Base-by-base conservation (phyloP, 2,329 filamentous ascomycete genomes). In the Penicillium concentricum region DNA sequence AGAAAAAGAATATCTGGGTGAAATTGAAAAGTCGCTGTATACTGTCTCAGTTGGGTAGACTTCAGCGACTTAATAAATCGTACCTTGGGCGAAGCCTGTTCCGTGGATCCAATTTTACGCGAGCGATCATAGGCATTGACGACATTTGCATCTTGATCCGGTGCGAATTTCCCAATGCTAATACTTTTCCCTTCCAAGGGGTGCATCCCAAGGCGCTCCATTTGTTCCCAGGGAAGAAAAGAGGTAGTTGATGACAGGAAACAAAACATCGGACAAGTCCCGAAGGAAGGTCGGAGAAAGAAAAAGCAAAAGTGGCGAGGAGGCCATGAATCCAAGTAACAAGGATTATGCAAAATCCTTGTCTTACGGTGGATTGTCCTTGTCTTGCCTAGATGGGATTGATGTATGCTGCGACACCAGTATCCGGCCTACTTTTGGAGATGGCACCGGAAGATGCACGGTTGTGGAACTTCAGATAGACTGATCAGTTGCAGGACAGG, bases 1-100 rank as follows among this genome's bases (percentile, higher is more conserved):
- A 58, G 37, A 58, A 58, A 22, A 58, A 56, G 37, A 58, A 58
- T 24, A 58, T 58, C 26, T 58, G 56, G 4, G 52, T 58, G 22
- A 58, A 56, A 51, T 56, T 58, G 37, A 58, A 58, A 15, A 58
- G 51, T 13, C 56, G 52, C 56, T 58, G 28, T 24, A 43, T 43
- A n/a, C 18, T 15, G 18, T 38, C 28, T 57, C 26, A 58, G 56
- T 26, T 28, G 16, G 8, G 30, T 26, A 44, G 2, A 12, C 15
- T 5, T 2, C 2, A 38, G 34, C 7, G 28, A 28, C 12, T 22
- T 5, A 20, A n/a, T 10, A 41, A 26, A 15, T 35, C 15, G 10
- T 51, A 56, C 53, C 53, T 56, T 56, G 3, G 53, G 53, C 16
- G 48, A 34, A 22, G 41, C 26, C 32, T 42, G 28, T 7, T 51